Evolutionary conservation across 1,284 basidiomycete genomes (phyloP), one percentile per base, ranked within the genome.

Genomic region (Sporisorium graminicola): DNA sequence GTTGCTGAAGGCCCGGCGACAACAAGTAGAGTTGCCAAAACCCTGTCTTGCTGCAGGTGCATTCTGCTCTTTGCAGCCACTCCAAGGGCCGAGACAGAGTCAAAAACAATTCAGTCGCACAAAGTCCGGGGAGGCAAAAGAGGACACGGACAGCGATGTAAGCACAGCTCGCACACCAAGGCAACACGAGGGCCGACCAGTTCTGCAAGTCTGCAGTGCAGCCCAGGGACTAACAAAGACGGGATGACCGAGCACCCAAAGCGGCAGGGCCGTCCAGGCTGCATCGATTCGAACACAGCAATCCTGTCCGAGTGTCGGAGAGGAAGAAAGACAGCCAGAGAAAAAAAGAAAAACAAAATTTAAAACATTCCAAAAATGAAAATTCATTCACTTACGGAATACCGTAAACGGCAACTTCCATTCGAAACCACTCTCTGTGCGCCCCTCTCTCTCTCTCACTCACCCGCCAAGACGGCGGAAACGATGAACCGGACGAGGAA

Each of bases 101-200:
- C 4, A 56, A 9, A 14, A 35, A 54, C 31, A 24, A 44, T 56
- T 46, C 29, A 57, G 57, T 60, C 58, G 61, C 57, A 40, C 58
- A 49, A 70, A 70, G 57, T 64, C 61, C 67, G 56, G 66, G 66
- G 66, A 58, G 53, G 42, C 14, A 26, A 10, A 10, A 63, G 43
- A 27, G 52, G 20, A 24, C 37, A 18, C 31, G 26, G 26, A 29
- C 35, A 14, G 51, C 31, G n/a, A 20, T 6, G 20, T 29, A 35
- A 35, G 35, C 7, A 13, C 35, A 35, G 7, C 14, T 14, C 14
- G n/a, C n/a, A n/a, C n/a, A n/a, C n/a, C n/a, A n/a, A n/a, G n/a
- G n/a, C n/a, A n/a, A n/a, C n/a, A n/a, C n/a, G n/a, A n/a, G n/a
- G n/a, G n/a, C n/a, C n/a, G n/a, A n/a, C n/a, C n/a, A n/a, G n/a